Evolutionary conservation across 192 early-diverging fungal genomes (phyloP).

Genomic region (Podila verticillata): DNA sequence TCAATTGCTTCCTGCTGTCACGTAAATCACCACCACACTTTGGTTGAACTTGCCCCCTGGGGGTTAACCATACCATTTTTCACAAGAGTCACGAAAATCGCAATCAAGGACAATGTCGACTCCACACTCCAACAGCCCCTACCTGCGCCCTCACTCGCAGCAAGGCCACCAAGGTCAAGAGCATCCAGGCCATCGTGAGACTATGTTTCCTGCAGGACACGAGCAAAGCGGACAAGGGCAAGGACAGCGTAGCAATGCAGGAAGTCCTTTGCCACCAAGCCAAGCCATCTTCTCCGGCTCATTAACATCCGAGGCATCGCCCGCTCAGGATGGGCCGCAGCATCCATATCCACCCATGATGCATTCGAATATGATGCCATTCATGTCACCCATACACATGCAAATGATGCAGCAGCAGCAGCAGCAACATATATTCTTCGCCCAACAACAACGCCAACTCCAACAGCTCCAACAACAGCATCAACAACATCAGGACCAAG

Average conservation of each 20-base stretch:
- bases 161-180: no score
- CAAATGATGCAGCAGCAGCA: neutral
- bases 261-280: neutral
- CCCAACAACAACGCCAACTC: neutral
- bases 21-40: no score
- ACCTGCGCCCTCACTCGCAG: no score
- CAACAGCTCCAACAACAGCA: neutral
- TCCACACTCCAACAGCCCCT: no score
- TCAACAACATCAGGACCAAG: constrained; percentile 1
- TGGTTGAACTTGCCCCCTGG: no score
- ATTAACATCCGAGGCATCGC: neutral
- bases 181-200: no score
- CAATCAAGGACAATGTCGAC: no score
- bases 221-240: neutral
- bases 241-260: neutral
- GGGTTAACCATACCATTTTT: no score
- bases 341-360: constrained; percentile 1
- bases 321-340: neutral
- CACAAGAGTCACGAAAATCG: no score
- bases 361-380: constrained; percentile 1
- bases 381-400: constrained; percentile 1
- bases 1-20: no score
- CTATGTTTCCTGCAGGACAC: no score
- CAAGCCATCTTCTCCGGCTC: neutral
- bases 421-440: neutral